Evolutionary conservation across 2,329 filamentous ascomycete species (phyloP).

Genomic region (Basipetospora chlamydospora): DNA sequence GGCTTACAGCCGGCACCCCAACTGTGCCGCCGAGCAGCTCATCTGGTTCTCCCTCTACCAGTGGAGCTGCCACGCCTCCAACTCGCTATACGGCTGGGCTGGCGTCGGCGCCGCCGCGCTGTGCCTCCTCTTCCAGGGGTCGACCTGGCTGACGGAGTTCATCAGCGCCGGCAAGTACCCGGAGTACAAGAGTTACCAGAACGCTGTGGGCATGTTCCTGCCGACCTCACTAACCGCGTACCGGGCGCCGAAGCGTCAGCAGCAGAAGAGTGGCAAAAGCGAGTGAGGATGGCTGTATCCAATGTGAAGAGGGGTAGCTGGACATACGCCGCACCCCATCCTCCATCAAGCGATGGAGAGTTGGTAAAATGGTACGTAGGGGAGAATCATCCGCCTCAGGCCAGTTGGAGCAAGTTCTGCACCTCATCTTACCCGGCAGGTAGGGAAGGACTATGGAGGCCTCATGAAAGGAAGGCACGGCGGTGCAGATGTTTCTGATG

Average conservation of each 20-base stretch:
- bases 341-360: too few relatives aligned
- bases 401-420: too few relatives aligned
- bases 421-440: too few relatives aligned
- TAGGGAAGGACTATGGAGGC: too few relatives aligned
- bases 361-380: too few relatives aligned
- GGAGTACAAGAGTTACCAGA: conserved; percentile 76
- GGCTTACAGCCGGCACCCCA: conserved; percentile 82
- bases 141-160: conserved; percentile 73
- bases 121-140: conserved; percentile 73
- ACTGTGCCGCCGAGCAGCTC: conserved; percentile 83
- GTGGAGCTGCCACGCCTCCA: conserved; percentile 67
- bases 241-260: conserved; percentile 17
- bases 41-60: conserved; percentile 83
- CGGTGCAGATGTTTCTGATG: too few relatives aligned
- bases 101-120: conserved; percentile 54
- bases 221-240: conserved; percentile 40
- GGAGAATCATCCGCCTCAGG: too few relatives aligned
- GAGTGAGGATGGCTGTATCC: too few relatives aligned
- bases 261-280: conserved; percentile 34
- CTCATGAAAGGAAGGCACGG: too few relatives aligned
- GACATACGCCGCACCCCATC: too few relatives aligned
- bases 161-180: conserved; percentile 74
- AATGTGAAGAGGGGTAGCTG: too few relatives aligned
- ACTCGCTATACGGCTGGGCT: conserved; percentile 65
- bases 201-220: conserved; percentile 68